Conservation (phyloP, 1,284 basidiomycete species). For the Boletus smithii region DNA sequence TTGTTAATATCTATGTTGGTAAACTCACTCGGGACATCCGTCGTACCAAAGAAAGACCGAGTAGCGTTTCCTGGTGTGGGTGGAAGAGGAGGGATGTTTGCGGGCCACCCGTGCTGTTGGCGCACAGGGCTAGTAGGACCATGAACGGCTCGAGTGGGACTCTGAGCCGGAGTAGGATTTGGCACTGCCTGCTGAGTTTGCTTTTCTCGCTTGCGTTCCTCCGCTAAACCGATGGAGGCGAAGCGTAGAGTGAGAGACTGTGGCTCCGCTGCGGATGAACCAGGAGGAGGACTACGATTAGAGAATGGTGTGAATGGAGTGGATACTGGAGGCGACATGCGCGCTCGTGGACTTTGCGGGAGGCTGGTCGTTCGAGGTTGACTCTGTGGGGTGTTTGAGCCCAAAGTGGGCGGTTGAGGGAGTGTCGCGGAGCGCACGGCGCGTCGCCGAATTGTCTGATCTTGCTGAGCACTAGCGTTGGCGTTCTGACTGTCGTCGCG, state of each 20-base stretch:
- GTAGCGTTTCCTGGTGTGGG: constrained; percentile 23
- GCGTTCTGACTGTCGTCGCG: constrained; percentile 6
- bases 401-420: constrained; percentile 19
- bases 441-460: constrained; percentile 6
- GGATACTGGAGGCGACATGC: constrained; percentile 10
- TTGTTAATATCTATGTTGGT: not conserved
- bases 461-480: not conserved
- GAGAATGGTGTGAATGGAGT: constrained; percentile 12
- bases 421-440: constrained; percentile 25
- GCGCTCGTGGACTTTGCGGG: constrained; percentile 14
- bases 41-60: constrained; percentile 14
- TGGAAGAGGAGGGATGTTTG: constrained; percentile 31
- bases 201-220: constrained; percentile 19
- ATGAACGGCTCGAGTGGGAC: constrained; percentile 7
- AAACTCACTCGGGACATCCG: constrained; percentile 17
- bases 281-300: constrained; percentile 6
- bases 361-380: not conserved
- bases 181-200: constrained; percentile 8
- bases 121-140: constrained; percentile 18
- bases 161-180: constrained; percentile 7
- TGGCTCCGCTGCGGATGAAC: constrained; percentile 12
- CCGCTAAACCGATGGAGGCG: constrained; percentile 25
- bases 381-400: not conserved
- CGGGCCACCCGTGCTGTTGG: constrained; percentile 24
- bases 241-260: constrained; percentile 32